Percentiles rank a stretch among this genome's conserved stretches.
phyloP scores from a whole-genome alignment of 768 basidiomycete genomes.

The Mycena chlorophos region DNA sequence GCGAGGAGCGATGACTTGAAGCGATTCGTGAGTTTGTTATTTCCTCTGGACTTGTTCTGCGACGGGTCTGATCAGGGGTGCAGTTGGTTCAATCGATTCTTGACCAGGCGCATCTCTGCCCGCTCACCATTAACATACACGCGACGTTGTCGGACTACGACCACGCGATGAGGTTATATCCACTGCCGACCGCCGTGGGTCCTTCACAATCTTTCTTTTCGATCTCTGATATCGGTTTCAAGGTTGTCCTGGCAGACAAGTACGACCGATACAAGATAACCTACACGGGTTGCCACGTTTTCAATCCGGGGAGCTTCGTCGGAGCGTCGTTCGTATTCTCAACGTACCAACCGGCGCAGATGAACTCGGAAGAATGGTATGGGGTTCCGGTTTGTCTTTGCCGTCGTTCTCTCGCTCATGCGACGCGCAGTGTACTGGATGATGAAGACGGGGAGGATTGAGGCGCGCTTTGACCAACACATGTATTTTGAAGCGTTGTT shows the following conservation, averaged over 20 bases:
- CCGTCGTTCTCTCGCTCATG: neutral
- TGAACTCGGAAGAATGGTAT: constrained; percentile 87
- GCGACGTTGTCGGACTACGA: constrained; percentile 89
- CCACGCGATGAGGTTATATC: constrained; percentile 89
- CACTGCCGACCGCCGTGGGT: constrained; percentile 87
- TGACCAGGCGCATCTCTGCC: constrained; percentile 93
- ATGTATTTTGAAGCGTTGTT: neutral
- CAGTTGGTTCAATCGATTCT: constrained; percentile 95
- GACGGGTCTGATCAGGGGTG: neutral
- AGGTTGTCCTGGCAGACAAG: constrained; percentile 94
- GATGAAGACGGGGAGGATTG: neutral
- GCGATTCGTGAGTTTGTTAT: constrained; percentile 83
- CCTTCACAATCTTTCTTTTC: neutral
- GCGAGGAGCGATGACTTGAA: constrained; percentile 79
- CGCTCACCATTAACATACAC: constrained; percentile 80
- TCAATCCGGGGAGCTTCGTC: constrained; percentile 94
- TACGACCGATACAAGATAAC: constrained; percentile 96
- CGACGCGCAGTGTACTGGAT: neutral
- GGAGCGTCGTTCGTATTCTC: constrained; percentile 80
- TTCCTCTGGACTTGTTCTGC: neutral
- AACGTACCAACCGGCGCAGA: constrained; percentile 83
- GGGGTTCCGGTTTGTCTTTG: neutral
- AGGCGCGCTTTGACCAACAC: neutral
- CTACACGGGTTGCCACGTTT: constrained; percentile 97
- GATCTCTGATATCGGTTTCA: neutral